A percentile compares a stretch with the other conserved stretches of the same genome.
These are phyloP conservation scores for Mimosa bimucronata DNA, from an alignment of 306 rosid species.

Conservation along the genomic window DNA sequence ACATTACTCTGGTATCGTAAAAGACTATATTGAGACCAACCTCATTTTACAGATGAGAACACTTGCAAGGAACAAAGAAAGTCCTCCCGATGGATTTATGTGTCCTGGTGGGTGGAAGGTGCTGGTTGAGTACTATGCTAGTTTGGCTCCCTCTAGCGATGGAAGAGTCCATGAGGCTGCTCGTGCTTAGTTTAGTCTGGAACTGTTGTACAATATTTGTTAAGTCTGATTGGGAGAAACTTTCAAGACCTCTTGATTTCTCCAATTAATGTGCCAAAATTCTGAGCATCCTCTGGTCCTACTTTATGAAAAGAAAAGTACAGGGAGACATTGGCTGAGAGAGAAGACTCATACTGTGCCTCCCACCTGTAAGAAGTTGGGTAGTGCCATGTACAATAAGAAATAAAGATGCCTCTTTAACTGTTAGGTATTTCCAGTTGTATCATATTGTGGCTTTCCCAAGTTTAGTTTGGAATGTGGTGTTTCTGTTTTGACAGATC, in stretches of 20 bases:
- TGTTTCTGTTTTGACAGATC: background rate
- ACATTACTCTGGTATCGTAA: background rate
- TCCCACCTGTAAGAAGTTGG: conserved; percentile 51
- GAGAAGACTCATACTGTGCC: conserved; percentile 50
- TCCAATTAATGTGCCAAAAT: conserved; percentile 45
- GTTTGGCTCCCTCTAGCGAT: conserved; percentile 57
- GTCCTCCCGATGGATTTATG: conserved; percentile 98
- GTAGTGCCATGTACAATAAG: conserved; percentile 14
- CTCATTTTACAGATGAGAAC: conserved; percentile 77
- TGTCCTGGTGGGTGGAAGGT: conserved; percentile 98
- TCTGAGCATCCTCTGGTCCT: conserved; percentile 36
- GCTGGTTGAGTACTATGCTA: conserved; percentile 87
- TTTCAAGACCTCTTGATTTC: conserved; percentile 37
- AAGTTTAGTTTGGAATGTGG: conserved; percentile 38
- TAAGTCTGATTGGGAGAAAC: conserved; percentile 59
- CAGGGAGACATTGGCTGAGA: conserved; percentile 40
- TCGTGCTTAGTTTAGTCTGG: conserved; percentile 51
- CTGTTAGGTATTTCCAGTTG: conserved; percentile 46
- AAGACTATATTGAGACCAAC: background rate
- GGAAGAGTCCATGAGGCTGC: conserved; percentile 80
- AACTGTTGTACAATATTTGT: conserved; percentile 43
- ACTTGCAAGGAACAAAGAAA: conserved; percentile 90
- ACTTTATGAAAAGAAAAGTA: too few species aligned
- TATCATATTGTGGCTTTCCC: conserved; percentile 50
- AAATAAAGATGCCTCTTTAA: conserved; percentile 51